Base-by-base conservation (phyloP, 2,329 filamentous ascomycete species). In the Fusarium sp. region DNA sequence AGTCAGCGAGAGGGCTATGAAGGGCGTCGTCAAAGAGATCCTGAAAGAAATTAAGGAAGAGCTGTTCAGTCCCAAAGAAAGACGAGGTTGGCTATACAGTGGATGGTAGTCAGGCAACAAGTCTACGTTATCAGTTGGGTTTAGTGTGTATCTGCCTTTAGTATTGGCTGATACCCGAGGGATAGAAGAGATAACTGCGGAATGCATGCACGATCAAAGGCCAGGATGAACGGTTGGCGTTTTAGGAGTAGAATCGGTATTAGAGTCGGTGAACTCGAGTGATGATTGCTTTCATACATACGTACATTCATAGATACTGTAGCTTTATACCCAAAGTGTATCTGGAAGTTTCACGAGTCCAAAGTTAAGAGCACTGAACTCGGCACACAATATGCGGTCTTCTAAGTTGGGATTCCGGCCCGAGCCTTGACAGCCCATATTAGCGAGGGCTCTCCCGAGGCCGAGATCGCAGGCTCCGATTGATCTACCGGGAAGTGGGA, bases 1-100 rank as follows among this genome's bases (percentile, higher is more conserved):
- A 1, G 75, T 87, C 7, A 72, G 71, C 33, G 75, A 78, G 56
- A 71, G 76, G n/a, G 78, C 78, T 13, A 72, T 71, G 22, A 62
- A 70, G 46, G 67, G 67, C 8, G 58, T 75, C 8, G 68, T 68
- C 2, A 59, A 64, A 43, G 37, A 48, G 24, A 62, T 71, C 33
- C 59, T 68, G 19, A 51, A 65, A 13, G 58, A 67, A 2, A 59
- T 77, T 4, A 53, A 65, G 30, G 56, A 72, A 30, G 52, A 70
- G n/a, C 53, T 77, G 41, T 74, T 80, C 56, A 39, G 45, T 39
- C 30, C 40, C 15, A 41, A 65, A 50, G 47, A 41, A 30, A 67
- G 58, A 41, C 43, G 52, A 33, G 53, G 62, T 7, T 74, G 72
- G 71, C 45, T 69, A n/a, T 69, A 61, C 13, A 58, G 67, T 6